Evolutionary conservation across 1,139 yeast genomes (phyloP), one percentile per base, ranked within the genome.

Genomic region (Yamadazyma diospyri): DNA sequence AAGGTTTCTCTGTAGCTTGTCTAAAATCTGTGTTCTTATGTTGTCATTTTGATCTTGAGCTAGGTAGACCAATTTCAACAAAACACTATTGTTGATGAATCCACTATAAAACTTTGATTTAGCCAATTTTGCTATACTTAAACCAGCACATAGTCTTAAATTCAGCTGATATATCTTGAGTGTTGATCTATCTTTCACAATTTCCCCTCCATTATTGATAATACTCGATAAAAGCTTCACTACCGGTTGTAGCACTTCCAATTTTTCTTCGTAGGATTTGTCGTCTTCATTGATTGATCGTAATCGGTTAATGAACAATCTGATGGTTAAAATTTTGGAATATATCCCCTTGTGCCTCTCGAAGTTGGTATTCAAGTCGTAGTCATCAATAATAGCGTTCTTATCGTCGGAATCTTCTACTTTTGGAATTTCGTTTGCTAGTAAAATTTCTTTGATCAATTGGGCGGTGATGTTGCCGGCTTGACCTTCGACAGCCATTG

Each of bases 181-280:
- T 0, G 95, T 83, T 4, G 68, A 47, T 28, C 64, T 64, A 16
- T 68, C 67, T 17, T 72, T 65, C 3, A 81, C 75, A 17, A 88
- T 71, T 49, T 88, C 96, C n/a, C 96, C 96, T 30, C 84, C 83
- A 51, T 82, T 82, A 3, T 80, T 76, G 30, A 88, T 75, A 21
- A 84, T 61, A 2, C 89, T 76, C 25, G 75, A 64, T 27, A 87
- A 64, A 25, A 86, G 59, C 44, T 82, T 84, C 39, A 86, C 57
- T 0, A 84, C 78, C 6, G 89, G 87, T 35, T 69, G 75, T 0
- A 83, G 77, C 23, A 53, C 53, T 14, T 48, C 46, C 4, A 45
- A 39, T 59, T 64, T 54, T 41, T 44, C 61, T 40, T 61, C 35
- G 9, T 16, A 8, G 51, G 49, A 33, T 4, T 57, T 55, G 2